Evolutionary conservation across 2,329 filamentous ascomycete genomes (phyloP).

Genomic region (Ascochyta pisi): DNA sequence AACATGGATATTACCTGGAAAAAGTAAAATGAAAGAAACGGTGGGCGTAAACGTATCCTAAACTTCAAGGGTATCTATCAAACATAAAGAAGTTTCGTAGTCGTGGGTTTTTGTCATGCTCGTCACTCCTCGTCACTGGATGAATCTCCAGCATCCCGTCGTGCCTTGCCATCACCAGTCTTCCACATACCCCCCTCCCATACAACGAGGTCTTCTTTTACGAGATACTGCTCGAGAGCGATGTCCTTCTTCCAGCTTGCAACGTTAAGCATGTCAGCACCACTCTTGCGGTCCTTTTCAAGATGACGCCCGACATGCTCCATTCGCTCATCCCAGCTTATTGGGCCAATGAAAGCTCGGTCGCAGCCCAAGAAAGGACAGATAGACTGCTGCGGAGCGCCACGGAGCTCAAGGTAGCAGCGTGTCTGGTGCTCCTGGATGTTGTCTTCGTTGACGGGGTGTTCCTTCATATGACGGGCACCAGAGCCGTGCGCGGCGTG

Average conservation of each 20-base stretch:
- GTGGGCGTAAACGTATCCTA: not conserved
- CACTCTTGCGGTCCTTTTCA: conserved; percentile 60
- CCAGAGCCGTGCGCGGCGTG: conserved; percentile 62
- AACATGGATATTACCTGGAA: not conserved
- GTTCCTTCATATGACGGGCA: conserved; percentile 54
- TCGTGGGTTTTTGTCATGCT: not conserved
- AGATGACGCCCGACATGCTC: conserved; percentile 87
- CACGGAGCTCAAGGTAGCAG: conserved; percentile 68
- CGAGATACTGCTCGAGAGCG: conserved; percentile 49
- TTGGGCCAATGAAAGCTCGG: conserved; percentile 66
- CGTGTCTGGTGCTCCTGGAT: conserved; percentile 64
- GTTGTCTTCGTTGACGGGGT: conserved; percentile 56
- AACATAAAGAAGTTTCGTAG: conserved; percentile 2
- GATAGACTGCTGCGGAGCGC: conserved; percentile 64
- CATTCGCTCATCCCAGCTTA: conserved; percentile 81
- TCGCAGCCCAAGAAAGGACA: conserved; percentile 69
- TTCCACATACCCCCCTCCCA: conserved; percentile 37
- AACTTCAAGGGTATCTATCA: conserved; percentile 7
- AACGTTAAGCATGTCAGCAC: conserved; percentile 23
- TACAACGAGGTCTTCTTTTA: conserved; percentile 48
- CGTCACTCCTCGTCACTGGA: conserved; percentile 8
- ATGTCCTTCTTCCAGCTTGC: conserved; percentile 37
- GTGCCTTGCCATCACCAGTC: conserved; percentile 43
- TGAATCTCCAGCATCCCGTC: not conserved
- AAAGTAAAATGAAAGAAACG: not conserved